phyloP scores from a whole-genome alignment of 352 stramenopile species.

The Paralagenidium karlingii region DNA sequence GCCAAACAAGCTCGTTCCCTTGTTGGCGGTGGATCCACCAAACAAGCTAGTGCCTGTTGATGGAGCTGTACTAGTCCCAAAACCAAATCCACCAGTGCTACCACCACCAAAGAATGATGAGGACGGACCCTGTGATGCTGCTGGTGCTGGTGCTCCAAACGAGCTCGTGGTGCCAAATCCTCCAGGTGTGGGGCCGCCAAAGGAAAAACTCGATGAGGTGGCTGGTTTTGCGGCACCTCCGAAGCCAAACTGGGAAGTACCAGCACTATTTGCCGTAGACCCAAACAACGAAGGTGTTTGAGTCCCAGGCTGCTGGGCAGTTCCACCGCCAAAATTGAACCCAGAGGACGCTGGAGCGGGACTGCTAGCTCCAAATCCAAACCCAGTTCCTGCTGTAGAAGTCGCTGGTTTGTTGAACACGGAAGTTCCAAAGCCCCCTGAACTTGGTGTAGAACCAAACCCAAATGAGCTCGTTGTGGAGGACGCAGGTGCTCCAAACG shows the following conservation, averaged over 20 bases:
- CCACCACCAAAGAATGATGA: too few species aligned
- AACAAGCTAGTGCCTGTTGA: conserved; percentile 23
- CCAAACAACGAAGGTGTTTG: conserved; percentile 33
- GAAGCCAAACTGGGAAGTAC: too few species aligned
- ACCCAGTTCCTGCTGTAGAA: conserved; percentile 16
- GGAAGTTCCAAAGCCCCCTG: conserved; percentile 17
- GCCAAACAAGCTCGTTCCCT: neutral
- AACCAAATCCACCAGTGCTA: conserved; percentile 23
- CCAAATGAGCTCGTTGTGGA: conserved; percentile 11
- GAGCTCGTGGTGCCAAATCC: conserved; percentile 1
- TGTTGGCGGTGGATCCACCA: conserved; percentile 15
- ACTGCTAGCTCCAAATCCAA: conserved; percentile 15
- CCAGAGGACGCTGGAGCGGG: too few species aligned
- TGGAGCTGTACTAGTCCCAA: conserved; percentile 17
- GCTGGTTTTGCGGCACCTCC: too few species aligned
- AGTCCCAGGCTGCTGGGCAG: conserved; percentile 14
- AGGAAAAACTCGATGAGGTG: conserved; percentile 1
- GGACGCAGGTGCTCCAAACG: conserved; percentile 17
- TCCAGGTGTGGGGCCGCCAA: neutral
- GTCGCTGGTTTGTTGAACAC: too few species aligned
- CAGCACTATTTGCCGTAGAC: conserved; percentile 9
- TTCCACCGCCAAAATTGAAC: conserved; percentile 20
- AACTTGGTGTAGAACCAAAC: conserved; percentile 8
- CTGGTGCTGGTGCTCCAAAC: conserved; percentile 2
- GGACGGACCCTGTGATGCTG: neutral